Base-by-base conservation (phyloP, 129 eudicot species). In the Solidago caesia region DNA sequence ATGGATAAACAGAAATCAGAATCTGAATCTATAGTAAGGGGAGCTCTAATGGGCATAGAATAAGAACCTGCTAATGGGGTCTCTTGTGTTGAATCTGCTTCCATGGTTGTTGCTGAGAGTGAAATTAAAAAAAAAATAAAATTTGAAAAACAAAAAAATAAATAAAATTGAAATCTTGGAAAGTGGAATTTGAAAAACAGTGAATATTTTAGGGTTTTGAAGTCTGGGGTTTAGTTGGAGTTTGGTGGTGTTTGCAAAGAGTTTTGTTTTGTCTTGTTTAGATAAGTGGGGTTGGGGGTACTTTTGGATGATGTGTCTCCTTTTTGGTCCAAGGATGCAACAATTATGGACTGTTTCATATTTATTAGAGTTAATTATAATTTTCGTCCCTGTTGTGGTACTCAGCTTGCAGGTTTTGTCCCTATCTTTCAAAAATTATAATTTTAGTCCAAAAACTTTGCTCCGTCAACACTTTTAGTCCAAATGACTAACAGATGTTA, bases 21-120 rank as follows among this genome's bases (percentile, higher is more conserved):
- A 71, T 91, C 95, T 78, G 87, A 86, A 75, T 91, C 97, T 76
- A 84, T 16, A 15, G 97, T 91, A n/a, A 82, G 85, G 44, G 97
- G 97, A 80, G 97, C 97, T 82, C 97, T 86, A 73, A 91, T 91
- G 66, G 86, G 89, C 44, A 82, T 45, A 52, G 83, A 84, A 47
- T 79, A 84, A 82, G 72, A 82, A 86, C 89, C 92, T 91, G 94
- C 74, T 57, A 57, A 67, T 73, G 92, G 77, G 53, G 79, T 27
- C 25, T 60, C 79, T 61, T 77, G 62, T 51, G 79, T 62, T 68
- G 88, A 83, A 67, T 61, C 62, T 74, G 82, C 67, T 12, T 81
- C 89, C 96, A 90, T 90, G 61, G 75, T 1, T 64, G 33, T 29
- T 75, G 64, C 14, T 59, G 27, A 55, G 39, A 62, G 43, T 61